These are phyloP conservation scores for Exophiala lecanii-corni DNA, from an alignment of 2,329 filamentous ascomycete species.

Conservation along the genomic window DNA sequence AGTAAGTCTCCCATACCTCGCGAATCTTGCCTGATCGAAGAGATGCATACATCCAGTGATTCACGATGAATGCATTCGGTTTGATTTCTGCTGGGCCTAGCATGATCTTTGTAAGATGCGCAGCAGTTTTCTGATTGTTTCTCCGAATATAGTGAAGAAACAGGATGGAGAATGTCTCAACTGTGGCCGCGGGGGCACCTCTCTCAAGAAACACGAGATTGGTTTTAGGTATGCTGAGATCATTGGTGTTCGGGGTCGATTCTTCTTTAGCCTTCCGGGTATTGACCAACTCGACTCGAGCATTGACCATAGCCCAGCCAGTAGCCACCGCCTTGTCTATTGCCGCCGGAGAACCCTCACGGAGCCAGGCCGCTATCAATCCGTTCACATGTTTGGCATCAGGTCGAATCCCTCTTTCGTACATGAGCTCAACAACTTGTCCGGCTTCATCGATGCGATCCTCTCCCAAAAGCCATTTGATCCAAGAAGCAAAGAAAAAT, in stretches of 20 bases:
- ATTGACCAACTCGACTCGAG: constrained; percentile 61
- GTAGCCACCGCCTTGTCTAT: constrained; percentile 61
- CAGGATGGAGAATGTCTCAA: constrained; percentile 74
- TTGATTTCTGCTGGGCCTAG: constrained; percentile 56
- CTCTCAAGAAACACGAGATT: constrained; percentile 33
- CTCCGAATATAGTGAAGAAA: constrained; percentile 67
- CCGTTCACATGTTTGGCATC: constrained; percentile 76
- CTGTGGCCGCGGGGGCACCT: constrained; percentile 55
- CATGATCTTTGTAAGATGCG: constrained; percentile 60
- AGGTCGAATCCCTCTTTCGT: constrained; percentile 60
- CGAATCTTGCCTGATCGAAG: constrained; percentile 55
- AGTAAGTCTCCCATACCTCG: constrained; percentile 55
- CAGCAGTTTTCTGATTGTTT: constrained; percentile 53
- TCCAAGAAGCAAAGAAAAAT: constrained; percentile 84
- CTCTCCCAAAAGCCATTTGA: constrained; percentile 74
- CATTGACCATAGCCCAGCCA: constrained; percentile 72
- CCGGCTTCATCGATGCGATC: constrained; percentile 66
- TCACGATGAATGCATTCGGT: constrained; percentile 71
- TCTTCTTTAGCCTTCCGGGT: constrained; percentile 11
- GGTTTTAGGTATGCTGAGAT: neutral
- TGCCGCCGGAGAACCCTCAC: constrained; percentile 53
- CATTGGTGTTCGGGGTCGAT: neutral
- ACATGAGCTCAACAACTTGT: constrained; percentile 72
- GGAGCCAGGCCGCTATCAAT: constrained; percentile 72
- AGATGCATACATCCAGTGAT: constrained; percentile 67